Base-by-base conservation (phyloP, 768 basidiomycete genomes). In the Tricholoma sp. region DNA sequence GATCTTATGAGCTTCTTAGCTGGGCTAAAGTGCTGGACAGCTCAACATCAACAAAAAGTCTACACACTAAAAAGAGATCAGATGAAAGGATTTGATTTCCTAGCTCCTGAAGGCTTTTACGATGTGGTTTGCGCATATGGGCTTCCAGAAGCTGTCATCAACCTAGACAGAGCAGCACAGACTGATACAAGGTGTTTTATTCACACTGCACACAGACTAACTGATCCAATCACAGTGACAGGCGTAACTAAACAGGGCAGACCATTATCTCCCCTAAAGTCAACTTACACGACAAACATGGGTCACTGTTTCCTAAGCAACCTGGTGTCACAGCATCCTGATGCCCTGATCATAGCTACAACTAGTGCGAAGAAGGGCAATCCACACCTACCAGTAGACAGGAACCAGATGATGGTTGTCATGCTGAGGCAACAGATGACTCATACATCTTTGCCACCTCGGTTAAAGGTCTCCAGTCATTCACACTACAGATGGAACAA, bases 291-390 rank as follows among this genome's bases (percentile, higher is more conserved):
- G 10, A 28, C 5, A 45, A 6, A 12, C 44, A 7, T 45, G 44
- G 44, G 60, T 11, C 61, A 63, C 41, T 41, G 44, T 3, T 64
- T 55, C 50, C 52, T 65, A 11, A 51, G 54, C 47, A 61, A 65
- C 39, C 18, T 62, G 1, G 36, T 54, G 0, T 12, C 50, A 3
- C 15, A 12, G 2, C 48, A 65, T 42, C 48, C 34, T 13, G 34
- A 34, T 34, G 34, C 34, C 34, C 59, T 41, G 50, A 56, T 54
- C 5, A 37, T 58, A 28, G 54, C 48, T 15, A 47, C 54, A 33
- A 42, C 1, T 2, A 37, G 29, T 34, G 34, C 34, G 13, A 34
- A 34, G 34, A 34, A 34, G 34, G 34, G 34, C 5, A 4, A 34
- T 34, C 5, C 34, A 34, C 34, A 34, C 34, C 34, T 34, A 34